A percentile compares a stretch with the other conserved stretches of the same genome.
These are phyloP conservation scores for Micractinium sp. DNA, from an alignment of 139 green algal genomes.

Conservation along the genomic window DNA sequence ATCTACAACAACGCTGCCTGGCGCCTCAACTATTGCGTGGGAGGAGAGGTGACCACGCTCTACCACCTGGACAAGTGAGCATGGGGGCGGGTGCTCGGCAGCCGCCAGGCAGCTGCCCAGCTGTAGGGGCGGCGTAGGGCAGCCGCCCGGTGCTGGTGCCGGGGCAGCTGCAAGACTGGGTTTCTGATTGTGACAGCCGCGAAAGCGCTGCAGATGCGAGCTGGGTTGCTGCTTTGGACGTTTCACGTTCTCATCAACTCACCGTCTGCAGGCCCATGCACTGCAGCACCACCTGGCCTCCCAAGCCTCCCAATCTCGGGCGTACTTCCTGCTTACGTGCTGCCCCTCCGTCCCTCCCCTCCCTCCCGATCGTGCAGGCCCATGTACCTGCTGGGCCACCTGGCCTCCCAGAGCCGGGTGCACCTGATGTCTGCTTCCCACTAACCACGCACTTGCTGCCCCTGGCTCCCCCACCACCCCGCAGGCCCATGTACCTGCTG, in stretches of 20 bases:
- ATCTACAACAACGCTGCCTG: constrained; percentile 97
- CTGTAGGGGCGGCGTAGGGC: no score
- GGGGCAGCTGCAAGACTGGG: no score
- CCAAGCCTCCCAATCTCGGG: constrained; percentile 84
- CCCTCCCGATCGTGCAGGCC: neutral
- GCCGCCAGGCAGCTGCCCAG: neutral
- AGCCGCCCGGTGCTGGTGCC: no score
- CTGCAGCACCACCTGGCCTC: constrained; percentile 94
- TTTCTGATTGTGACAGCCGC: no score
- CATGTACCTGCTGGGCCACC: constrained; percentile 98
- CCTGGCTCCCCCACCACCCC: neutral
- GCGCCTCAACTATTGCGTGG: constrained; percentile 98
- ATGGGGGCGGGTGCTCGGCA: neutral
- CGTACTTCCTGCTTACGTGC: constrained; percentile 87
- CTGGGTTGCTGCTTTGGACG: no score
- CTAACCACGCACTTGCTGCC: neutral
- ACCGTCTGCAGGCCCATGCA: no score
- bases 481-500: constrained; percentile 90
- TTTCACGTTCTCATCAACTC: no score
- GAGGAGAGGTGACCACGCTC: constrained; percentile 97
- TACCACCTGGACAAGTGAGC: constrained; percentile 89
- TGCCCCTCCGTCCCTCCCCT: neutral
- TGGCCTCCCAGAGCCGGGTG: constrained; percentile 86
- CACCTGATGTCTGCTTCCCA: constrained; percentile 86
- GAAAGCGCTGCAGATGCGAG: no score